phyloP scores from a whole-genome alignment of 805 yeast species.

The Hanseniaspora nectarophila region DNA sequence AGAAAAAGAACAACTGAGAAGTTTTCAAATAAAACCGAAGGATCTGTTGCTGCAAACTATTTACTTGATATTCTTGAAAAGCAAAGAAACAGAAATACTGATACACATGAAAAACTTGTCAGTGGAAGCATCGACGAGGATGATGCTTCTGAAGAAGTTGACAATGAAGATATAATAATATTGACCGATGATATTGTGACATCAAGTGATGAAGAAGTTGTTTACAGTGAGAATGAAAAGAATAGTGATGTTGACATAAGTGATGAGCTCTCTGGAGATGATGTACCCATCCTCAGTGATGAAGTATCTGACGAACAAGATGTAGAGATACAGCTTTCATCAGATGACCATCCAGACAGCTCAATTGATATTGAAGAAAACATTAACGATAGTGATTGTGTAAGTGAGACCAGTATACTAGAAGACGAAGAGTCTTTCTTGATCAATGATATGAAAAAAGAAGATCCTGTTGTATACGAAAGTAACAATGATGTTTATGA shows the following conservation, averaged over 20 bases:
- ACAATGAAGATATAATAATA: background rate
- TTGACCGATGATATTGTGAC: background rate
- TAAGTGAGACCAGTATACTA: background rate
- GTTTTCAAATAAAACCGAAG: background rate
- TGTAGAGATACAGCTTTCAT: background rate
- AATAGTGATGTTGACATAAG: background rate
- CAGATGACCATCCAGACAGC: background rate
- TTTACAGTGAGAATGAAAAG: background rate
- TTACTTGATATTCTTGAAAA: background rate
- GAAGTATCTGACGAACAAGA: background rate
- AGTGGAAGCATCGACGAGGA: background rate
- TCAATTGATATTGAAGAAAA: background rate
- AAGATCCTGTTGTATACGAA: background rate
- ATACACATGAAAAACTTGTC: too few relatives aligned
- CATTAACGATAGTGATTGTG: background rate
- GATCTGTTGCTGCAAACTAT: background rate
- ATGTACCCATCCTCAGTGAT: background rate
- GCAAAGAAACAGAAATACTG: background rate
- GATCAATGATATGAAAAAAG: background rate
- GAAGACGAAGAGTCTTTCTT: background rate
- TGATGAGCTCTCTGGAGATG: background rate
- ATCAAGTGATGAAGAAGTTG: background rate
- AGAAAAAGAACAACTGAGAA: background rate
- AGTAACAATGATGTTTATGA: background rate
- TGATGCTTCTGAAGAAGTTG: background rate